phyloP scores from a whole-genome alignment of 2,329 filamentous ascomycete genomes.

The Colletotrichum lupini region DNA sequence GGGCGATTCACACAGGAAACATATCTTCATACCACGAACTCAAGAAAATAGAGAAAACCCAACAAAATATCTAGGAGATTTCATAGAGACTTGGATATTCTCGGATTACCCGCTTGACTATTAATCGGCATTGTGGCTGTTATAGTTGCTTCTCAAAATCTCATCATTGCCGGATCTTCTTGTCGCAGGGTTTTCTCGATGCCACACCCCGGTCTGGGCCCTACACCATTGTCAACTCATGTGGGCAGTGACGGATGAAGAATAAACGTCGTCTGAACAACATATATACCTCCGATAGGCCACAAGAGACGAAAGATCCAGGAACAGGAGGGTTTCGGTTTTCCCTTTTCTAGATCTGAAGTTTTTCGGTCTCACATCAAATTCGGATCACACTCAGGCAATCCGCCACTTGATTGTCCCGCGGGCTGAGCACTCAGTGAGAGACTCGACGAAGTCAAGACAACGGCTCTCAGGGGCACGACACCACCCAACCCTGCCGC shows the following conservation, averaged over 20 bases:
- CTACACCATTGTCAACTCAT: conserved; percentile 14
- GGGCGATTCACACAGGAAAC: background rate
- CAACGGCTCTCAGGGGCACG: background rate
- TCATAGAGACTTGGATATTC: background rate
- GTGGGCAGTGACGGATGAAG: conserved; percentile 4
- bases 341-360: background rate
- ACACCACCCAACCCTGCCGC: background rate
- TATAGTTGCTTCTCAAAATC: background rate
- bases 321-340: background rate
- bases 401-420: background rate
- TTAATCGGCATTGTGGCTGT: background rate
- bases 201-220: conserved; percentile 9
- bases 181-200: conserved; percentile 14
- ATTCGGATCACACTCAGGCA: no score
- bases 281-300: background rate
- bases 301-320: background rate
- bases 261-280: conserved; percentile 1
- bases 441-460: background rate
- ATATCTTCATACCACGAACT: background rate
- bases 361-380: background rate
- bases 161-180: background rate
- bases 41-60: background rate
- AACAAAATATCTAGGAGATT: background rate
- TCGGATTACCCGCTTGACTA: background rate
- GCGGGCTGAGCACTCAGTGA: background rate